A percentile compares a stretch with the other conserved stretches of the same genome.
These are phyloP conservation scores for Pilatotrama ljubarskyi DNA, from an alignment of 768 basidiomycete species.

Conservation along the genomic window DNA sequence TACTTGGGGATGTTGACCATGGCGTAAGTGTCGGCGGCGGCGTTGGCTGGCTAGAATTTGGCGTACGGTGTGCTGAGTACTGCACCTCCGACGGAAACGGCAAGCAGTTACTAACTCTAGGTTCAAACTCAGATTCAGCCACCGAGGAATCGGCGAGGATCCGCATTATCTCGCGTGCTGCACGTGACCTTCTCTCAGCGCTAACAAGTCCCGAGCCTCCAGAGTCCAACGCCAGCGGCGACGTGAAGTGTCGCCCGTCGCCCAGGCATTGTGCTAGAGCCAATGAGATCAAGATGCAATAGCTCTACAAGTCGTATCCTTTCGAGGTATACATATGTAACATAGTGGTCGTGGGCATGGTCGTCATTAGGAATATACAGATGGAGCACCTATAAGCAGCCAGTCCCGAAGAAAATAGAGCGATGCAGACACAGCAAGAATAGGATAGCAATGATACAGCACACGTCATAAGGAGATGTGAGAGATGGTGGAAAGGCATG, in stretches of 20 bases:
- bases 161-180: background rate
- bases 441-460: slow-evolving; percentile 22
- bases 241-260: too few relatives aligned
- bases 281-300: background rate
- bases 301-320: background rate
- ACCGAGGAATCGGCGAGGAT: background rate
- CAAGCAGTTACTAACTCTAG: slow-evolving; percentile 25
- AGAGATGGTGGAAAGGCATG: background rate
- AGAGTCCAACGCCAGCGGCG: too few relatives aligned
- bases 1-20: slow-evolving; percentile 98
- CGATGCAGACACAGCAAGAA: slow-evolving; percentile 21
- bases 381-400: slow-evolving; percentile 12
- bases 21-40: slow-evolving; percentile 40
- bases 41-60: slow-evolving; percentile 27
- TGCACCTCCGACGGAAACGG: slow-evolving; percentile 24
- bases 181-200: too few relatives aligned
- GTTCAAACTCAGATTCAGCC: slow-evolving; percentile 32
- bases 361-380: slow-evolving; percentile 9
- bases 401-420: slow-evolving; percentile 16
- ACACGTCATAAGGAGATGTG: slow-evolving; percentile 3
- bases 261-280: too few relatives aligned
- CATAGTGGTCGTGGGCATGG: slow-evolving; percentile 1
- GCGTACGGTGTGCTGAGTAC: slow-evolving; percentile 22
- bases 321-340: slow-evolving; percentile 11
- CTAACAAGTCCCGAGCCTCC: too few relatives aligned